Evolutionary conservation across 2,329 filamentous ascomycete genomes (phyloP).

Genomic region (Sarocladium oryzae): DNA sequence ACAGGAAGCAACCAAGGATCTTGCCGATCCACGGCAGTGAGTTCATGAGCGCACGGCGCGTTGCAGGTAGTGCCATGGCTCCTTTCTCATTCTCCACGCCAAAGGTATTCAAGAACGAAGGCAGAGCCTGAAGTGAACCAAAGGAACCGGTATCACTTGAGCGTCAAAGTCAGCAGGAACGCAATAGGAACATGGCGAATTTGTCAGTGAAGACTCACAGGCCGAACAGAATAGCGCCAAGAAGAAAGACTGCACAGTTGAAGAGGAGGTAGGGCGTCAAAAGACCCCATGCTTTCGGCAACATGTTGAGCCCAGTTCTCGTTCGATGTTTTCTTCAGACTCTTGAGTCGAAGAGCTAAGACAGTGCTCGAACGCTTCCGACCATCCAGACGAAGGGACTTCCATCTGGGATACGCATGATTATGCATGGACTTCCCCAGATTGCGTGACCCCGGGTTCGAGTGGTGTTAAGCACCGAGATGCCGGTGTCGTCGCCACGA

Average conservation of each 20-base stretch:
- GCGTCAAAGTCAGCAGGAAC: background rate
- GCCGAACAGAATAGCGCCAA: slow-evolving; percentile 10
- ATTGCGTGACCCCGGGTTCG: background rate
- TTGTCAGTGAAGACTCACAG: background rate
- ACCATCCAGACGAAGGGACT: too few relatives aligned
- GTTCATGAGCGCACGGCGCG: slow-evolving; percentile 5
- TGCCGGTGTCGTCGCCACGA: background rate
- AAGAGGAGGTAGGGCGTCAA: slow-evolving; percentile 10
- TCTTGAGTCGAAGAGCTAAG: too few relatives aligned
- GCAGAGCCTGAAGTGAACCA: slow-evolving; percentile 7
- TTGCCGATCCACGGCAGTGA: slow-evolving; percentile 9
- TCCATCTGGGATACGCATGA: too few relatives aligned
- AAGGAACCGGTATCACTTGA: slow-evolving; percentile 8
- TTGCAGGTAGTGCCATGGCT: background rate
- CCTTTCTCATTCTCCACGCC: background rate
- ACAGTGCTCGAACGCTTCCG: too few relatives aligned
- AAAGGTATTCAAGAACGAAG: slow-evolving; percentile 4
- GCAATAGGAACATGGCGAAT: background rate
- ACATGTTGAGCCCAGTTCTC: slow-evolving; percentile 1
- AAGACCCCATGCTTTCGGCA: slow-evolving; percentile 1
- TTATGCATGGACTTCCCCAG: background rate
- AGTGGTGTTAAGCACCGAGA: background rate
- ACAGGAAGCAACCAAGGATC: slow-evolving; percentile 4
- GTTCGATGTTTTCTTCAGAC: too few relatives aligned
- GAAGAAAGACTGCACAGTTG: background rate